These are phyloP conservation scores for Penicillium antarcticum DNA, from an alignment of 495 filamentous ascomycete genomes.

Conservation along the genomic window DNA sequence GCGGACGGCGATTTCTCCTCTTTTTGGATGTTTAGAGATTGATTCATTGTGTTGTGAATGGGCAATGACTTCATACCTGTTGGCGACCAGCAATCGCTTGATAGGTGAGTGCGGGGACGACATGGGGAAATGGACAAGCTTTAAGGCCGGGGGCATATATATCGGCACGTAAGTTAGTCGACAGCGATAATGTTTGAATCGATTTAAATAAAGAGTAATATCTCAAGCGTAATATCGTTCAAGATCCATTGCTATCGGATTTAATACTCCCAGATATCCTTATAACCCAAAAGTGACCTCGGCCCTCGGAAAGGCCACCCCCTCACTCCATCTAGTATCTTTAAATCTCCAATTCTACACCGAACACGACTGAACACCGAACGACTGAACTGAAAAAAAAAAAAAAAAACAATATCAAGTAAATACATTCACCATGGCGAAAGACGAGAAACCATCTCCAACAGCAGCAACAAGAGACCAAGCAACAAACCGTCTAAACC, in stretches of 20 bases:
- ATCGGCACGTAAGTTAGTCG: background rate
- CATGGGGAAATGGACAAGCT: constrained; percentile 6
- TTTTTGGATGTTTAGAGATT: constrained; percentile 19
- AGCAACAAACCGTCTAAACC: constrained; percentile 34
- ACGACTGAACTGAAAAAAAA: no score
- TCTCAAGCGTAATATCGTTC: no score
- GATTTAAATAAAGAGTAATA: background rate
- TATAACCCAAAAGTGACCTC: constrained; percentile 9
- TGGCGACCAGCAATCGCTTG: constrained; percentile 53
- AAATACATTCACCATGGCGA: constrained; percentile 16
- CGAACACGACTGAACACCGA: no score
- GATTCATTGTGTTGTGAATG: background rate
- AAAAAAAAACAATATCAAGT: background rate
- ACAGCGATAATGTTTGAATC: background rate
- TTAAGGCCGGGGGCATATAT: constrained; percentile 2
- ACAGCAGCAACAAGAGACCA: constrained; percentile 10
- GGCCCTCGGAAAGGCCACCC: constrained; percentile 12
- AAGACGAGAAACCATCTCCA: constrained; percentile 10
- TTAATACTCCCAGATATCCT: background rate
- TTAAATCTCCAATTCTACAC: background rate
- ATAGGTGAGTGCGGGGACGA: constrained; percentile 35
- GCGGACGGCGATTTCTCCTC: constrained; percentile 61
- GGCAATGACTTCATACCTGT: constrained; percentile 39
- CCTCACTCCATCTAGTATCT: constrained; percentile 5
- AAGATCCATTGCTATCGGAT: background rate